A percentile compares a stretch with the other conserved stretches of the same genome.
Evolutionary conservation across 176 grass and related monocot species (phyloP).

Genomic region (Triticum monococcum): DNA sequence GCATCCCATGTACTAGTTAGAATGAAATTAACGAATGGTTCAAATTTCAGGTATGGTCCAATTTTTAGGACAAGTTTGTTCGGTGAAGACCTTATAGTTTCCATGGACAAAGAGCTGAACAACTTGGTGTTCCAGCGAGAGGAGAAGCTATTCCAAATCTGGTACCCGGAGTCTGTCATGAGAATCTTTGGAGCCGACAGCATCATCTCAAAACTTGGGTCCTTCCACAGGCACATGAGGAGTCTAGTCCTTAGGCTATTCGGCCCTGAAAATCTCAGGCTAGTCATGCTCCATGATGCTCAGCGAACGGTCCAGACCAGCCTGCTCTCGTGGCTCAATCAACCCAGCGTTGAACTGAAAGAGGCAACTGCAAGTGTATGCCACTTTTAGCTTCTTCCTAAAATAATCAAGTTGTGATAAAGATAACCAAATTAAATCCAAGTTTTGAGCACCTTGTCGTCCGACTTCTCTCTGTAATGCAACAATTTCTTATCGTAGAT

Average conservation of each 20-base stretch:
- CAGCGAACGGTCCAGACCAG: constrained; percentile 9
- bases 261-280: constrained; percentile 40
- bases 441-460: too few relatives aligned
- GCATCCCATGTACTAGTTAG: too few relatives aligned
- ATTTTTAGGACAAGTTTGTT: constrained; percentile 53
- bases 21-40: too few relatives aligned
- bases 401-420: too few relatives aligned
- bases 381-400: too few relatives aligned
- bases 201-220: constrained; percentile 33
- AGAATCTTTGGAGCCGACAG: constrained; percentile 42
- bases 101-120: constrained; percentile 34
- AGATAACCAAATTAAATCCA: too few relatives aligned
- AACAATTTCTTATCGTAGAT: constrained; percentile 30
- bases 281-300: constrained; percentile 25
- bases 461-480: too few relatives aligned
- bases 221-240: constrained; percentile 47
- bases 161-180: constrained; percentile 51
- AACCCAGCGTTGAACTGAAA: constrained; percentile 32
- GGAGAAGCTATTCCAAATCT: constrained; percentile 47
- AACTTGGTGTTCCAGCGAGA: constrained; percentile 45
- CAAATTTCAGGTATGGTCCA: constrained; percentile 39
- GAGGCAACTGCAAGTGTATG: constrained; percentile 44
- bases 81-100: constrained; percentile 35
- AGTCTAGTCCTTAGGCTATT: constrained; percentile 37
- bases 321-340: constrained; percentile 39